Conservation (phyloP, 148 eudicot species). For the Vaccinium darrowii region DNA sequence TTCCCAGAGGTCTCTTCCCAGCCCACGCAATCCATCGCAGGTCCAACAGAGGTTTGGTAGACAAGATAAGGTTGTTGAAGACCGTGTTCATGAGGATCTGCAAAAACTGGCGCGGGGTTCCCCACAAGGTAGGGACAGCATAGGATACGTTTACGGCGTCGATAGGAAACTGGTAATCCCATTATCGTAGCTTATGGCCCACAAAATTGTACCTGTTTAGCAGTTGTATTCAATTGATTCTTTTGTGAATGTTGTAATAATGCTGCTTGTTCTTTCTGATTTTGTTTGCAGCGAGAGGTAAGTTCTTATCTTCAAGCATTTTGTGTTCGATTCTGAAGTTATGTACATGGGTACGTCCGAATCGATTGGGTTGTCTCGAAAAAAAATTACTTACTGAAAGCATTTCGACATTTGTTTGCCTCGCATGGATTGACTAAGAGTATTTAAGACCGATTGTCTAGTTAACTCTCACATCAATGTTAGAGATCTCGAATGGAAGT, state of each 20-base stretch:
- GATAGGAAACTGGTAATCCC: conserved; percentile 25
- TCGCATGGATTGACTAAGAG: conserved; percentile 54
- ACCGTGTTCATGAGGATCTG: conserved; percentile 75
- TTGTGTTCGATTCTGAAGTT: conserved; percentile 83
- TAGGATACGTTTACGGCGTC: conserved; percentile 36
- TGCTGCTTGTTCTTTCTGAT: conserved; percentile 48
- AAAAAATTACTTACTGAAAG: conserved; percentile 49
- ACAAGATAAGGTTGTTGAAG: conserved; percentile 77
- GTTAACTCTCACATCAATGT: conserved; percentile 60
- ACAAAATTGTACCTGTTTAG: neutral
- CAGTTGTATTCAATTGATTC: neutral
- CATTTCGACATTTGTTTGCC: conserved; percentile 39
- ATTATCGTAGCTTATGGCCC: conserved; percentile 22
- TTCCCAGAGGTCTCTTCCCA: conserved; percentile 75
- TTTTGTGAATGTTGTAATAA: conserved; percentile 28
- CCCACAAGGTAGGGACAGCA: conserved; percentile 87
- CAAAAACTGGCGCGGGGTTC: conserved; percentile 70
- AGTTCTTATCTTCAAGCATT: conserved; percentile 88
- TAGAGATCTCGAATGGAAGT: conserved; percentile 51
- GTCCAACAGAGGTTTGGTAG: conserved; percentile 59
- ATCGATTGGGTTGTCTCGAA: conserved; percentile 51
- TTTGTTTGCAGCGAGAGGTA: conserved; percentile 98
- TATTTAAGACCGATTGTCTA: conserved; percentile 44
- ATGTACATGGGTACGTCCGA: conserved; percentile 73
- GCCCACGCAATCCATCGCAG: conserved; percentile 64